Base-by-base conservation (phyloP, 306 rosid species). In the Medicago lupulina region DNA sequence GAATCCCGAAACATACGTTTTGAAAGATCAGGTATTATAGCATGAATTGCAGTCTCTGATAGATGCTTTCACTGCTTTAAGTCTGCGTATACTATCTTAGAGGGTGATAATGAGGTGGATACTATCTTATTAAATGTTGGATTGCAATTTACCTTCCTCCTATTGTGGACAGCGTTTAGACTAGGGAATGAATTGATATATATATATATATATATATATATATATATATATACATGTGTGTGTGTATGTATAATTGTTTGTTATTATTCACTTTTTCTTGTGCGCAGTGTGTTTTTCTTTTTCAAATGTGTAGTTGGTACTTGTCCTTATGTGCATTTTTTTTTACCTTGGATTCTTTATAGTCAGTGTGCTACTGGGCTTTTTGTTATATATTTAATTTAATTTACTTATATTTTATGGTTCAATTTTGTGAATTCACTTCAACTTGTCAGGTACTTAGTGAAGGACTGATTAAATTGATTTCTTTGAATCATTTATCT, bases 1-100 rank as follows among this genome's bases (percentile, higher is more conserved):
- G 87, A 93, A 93, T 84, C 98, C 90, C 38, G 97, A 93, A 79
- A 18, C 88, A 36, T 93, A 93, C 82, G 82, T 80, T 80, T 80
- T 93, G 50, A 90, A 88, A 79, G 98, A 93, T 76, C 87, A 83
- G 87, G 87, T 83, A 82, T 59, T 43, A 59, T 73, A 0, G 25
- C 70, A 41, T 76, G 36, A 55, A 74, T 63, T n/a, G 12, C 12
- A 8, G 39, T 60, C 5, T 11, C 5, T 11, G 59, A 50, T 39
- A 28, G 60, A 44, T 38, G 14, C 21, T 73, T 36, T 41, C 38
- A 10, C 1, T 41, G 12, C 9, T 31, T 36, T 18, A 10, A 31
- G 10, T 73, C 47, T 62, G 31, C 18, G 9, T 18, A 53, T 63
- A 5, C 54, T 71, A 43, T 58, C 19, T 69, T 18, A 8, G 19